These are phyloP conservation scores for Pythium insidiosum DNA, from an alignment of 352 stramenopile species.

Conservation along the genomic window DNA sequence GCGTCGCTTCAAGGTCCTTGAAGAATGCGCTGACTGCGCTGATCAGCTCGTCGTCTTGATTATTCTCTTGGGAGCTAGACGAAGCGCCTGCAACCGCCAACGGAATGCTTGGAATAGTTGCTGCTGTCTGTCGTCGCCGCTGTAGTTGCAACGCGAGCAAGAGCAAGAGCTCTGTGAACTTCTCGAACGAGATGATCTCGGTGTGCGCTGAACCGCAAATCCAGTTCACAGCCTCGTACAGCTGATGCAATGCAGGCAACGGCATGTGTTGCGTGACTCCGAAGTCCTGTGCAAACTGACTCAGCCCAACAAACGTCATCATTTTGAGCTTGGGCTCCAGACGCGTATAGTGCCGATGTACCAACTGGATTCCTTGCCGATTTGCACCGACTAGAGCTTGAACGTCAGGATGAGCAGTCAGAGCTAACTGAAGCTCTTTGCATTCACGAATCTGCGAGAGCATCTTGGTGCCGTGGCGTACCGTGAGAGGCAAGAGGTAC, in stretches of 20 bases:
- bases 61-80: too few relatives aligned
- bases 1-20: too few relatives aligned
- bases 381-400: slow-evolving; percentile 25
- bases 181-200: slow-evolving; percentile 59
- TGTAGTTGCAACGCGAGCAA: slow-evolving; percentile 22
- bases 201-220: slow-evolving; percentile 56
- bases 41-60: too few relatives aligned
- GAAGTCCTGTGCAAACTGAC: slow-evolving; percentile 42
- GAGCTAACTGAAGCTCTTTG: slow-evolving; percentile 44
- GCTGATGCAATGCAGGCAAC: slow-evolving; percentile 31
- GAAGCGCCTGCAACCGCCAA: too few relatives aligned
- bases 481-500: slow-evolving; percentile 39
- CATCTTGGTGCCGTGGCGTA: slow-evolving; percentile 34
- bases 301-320: slow-evolving; percentile 43
- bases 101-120: too few relatives aligned
- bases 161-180: slow-evolving; percentile 42
- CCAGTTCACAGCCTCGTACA: slow-evolving; percentile 59
- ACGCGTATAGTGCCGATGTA: slow-evolving; percentile 50
- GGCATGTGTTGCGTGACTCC: slow-evolving; percentile 14
- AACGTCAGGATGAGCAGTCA: slow-evolving; percentile 8
- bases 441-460: slow-evolving; percentile 36
- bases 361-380: slow-evolving; percentile 25
- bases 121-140: too few relatives aligned
- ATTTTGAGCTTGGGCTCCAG: slow-evolving; percentile 37
- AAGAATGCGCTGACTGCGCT: too few relatives aligned